Conservation (phyloP, 2,329 filamentous ascomycete species). For the Zymoseptoria pseudotritici region DNA sequence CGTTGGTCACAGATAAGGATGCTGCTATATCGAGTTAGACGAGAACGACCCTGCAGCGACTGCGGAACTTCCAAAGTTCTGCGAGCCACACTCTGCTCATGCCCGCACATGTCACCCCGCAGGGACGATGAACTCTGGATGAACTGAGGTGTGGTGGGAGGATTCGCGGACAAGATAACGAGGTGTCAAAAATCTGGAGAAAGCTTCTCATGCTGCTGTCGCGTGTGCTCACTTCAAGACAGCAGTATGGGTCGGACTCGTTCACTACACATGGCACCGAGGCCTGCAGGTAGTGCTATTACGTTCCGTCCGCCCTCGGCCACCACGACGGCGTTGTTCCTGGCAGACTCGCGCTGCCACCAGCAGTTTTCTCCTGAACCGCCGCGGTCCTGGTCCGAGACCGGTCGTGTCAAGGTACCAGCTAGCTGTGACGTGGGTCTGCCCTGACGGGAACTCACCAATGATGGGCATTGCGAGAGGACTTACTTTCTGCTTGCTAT, state of each 20-base stretch:
- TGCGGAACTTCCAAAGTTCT: background rate
- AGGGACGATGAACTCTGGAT: background rate
- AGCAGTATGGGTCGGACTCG: background rate
- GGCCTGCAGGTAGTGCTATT: background rate
- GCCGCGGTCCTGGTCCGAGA: background rate
- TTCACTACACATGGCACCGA: background rate
- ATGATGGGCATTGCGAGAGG: background rate
- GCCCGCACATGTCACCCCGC: background rate
- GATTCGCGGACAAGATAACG: background rate
- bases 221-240: background rate
- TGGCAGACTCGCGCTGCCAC: background rate
- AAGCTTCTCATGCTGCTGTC: background rate
- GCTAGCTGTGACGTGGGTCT: background rate
- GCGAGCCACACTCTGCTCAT: background rate
- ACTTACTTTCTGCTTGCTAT: background rate
- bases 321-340: background rate
- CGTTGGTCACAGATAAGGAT: background rate
- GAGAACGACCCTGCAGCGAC: background rate
- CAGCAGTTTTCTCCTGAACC: background rate
- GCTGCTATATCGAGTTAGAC: background rate
- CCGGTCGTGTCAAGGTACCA: background rate
- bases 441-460: background rate
- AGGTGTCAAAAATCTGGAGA: background rate
- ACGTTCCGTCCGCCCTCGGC: background rate
- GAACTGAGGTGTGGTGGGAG: background rate